Conservation (phyloP, 2,329 filamentous ascomycete species). For the Aspergillus fischeri region DNA sequence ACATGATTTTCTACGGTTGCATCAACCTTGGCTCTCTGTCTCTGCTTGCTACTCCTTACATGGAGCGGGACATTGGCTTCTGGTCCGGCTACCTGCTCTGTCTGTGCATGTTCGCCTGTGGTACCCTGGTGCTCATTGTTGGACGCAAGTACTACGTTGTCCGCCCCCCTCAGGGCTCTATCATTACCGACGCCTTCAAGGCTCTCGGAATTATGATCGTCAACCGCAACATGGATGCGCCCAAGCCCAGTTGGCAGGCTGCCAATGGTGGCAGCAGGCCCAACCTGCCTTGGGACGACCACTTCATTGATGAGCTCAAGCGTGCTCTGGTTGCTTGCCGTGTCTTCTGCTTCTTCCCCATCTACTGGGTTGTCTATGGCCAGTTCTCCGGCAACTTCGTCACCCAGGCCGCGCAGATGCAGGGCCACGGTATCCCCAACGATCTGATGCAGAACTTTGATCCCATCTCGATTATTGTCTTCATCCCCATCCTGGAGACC, state of each 20-base stretch:
- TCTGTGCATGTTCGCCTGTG: conserved; percentile 60
- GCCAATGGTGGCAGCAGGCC: conserved; percentile 44
- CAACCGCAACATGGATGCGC: conserved; percentile 54
- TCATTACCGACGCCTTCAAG: conserved; percentile 64
- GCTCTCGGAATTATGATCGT: conserved; percentile 54
- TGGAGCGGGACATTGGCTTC: conserved; percentile 65
- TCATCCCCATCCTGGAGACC: conserved; percentile 67
- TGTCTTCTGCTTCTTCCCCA: conserved; percentile 66
- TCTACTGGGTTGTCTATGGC: conserved; percentile 65
- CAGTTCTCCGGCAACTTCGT: conserved; percentile 66
- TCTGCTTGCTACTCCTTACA: conserved; percentile 61
- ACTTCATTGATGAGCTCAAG: conserved; percentile 69
- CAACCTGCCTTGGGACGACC: conserved; percentile 59
- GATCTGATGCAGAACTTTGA: conserved; percentile 73
- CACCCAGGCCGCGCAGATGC: conserved; percentile 60
- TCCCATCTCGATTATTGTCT: conserved; percentile 69
- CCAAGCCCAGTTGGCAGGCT: conserved; percentile 63
- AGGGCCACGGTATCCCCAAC: conserved; percentile 68
- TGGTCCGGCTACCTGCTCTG: conserved; percentile 61
- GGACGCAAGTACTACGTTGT: conserved; percentile 45
- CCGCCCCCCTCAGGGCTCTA: conserved; percentile 55
- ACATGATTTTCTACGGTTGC: conserved; percentile 71
- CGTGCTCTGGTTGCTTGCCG: conserved; percentile 63
- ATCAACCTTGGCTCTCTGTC: conserved; percentile 72
- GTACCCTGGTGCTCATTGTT: conserved; percentile 52